Percentiles rank a stretch among this genome's conserved stretches.
Conservation (phyloP, 148 eudicot species). For the Persicaria tinctoria region DNA sequence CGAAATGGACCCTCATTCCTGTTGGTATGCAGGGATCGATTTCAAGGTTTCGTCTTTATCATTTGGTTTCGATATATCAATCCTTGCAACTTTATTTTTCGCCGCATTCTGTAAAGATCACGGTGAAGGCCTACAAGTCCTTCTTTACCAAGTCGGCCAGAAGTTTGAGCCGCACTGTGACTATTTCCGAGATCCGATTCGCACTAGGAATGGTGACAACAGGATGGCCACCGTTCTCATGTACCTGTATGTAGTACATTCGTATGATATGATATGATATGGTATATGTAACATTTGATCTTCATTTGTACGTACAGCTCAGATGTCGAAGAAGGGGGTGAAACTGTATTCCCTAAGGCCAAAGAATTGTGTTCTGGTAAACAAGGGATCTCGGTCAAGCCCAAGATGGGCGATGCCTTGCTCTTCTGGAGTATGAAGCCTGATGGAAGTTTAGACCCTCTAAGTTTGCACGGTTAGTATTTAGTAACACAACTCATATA, state of each 20-base stretch:
- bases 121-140: slow-evolving; percentile 94
- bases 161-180: slow-evolving; percentile 87
- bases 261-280: slow-evolving; percentile 31
- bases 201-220: slow-evolving; percentile 77
- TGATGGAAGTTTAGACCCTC: slow-evolving; percentile 80
- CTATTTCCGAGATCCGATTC: slow-evolving; percentile 68
- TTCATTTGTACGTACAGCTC: slow-evolving; percentile 35
- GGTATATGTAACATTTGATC: too few species aligned
- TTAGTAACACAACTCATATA: not conserved
- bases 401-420: slow-evolving; percentile 88
- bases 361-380: slow-evolving; percentile 66
- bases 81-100: not conserved
- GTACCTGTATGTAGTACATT: slow-evolving; percentile 42
- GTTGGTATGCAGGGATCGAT: slow-evolving; percentile 34
- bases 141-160: slow-evolving; percentile 87
- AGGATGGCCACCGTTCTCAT: slow-evolving; percentile 88
- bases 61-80: not conserved
- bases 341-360: slow-evolving; percentile 80
- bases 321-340: slow-evolving; percentile 97
- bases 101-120: slow-evolving; percentile 39
- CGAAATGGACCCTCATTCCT: slow-evolving; percentile 81
- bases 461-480: slow-evolving; percentile 82
- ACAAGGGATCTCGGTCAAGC: slow-evolving; percentile 70
- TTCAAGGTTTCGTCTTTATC: not conserved
- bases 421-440: slow-evolving; percentile 97